A percentile compares a stretch with the other conserved stretches of the same genome.
These are phyloP conservation scores for Seiridium unicorne DNA, from an alignment of 2,329 filamentous ascomycete genomes.

Conservation along the genomic window DNA sequence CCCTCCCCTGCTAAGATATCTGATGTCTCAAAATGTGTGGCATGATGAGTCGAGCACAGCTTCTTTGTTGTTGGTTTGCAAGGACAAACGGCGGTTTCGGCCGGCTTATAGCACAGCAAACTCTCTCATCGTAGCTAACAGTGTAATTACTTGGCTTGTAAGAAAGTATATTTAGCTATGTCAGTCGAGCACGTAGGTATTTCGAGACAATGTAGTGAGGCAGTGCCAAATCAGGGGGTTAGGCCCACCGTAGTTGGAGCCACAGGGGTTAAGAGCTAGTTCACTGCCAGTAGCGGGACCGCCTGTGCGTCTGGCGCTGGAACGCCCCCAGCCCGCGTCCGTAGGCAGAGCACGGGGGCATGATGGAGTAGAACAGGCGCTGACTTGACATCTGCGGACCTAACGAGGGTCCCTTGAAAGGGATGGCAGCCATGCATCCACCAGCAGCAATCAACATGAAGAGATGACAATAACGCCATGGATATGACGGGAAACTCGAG, in stretches of 20 bases:
- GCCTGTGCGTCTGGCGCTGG: background rate
- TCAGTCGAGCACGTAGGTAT: too few species aligned
- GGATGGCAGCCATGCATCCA: background rate
- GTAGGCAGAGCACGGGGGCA: too few species aligned
- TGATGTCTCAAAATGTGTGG: background rate
- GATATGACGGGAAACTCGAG: background rate
- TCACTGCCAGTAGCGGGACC: background rate
- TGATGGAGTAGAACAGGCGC: too few species aligned
- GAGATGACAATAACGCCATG: background rate
- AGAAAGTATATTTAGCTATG: too few species aligned
- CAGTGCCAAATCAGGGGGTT: too few species aligned
- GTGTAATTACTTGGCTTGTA: too few species aligned
- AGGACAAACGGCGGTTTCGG: too few species aligned
- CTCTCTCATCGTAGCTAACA: too few species aligned
- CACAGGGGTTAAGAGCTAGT: too few species aligned
- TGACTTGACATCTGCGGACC: background rate
- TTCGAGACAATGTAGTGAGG: too few species aligned
- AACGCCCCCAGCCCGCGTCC: background rate
- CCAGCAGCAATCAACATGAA: slow-evolving; percentile 3
- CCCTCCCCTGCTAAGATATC: background rate
- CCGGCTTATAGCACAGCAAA: too few species aligned
- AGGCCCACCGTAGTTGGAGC: too few species aligned
- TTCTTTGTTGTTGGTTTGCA: background rate
- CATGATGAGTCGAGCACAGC: background rate
- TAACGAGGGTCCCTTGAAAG: background rate